Percentiles rank a stretch among this genome's conserved stretches.
phyloP scores from a whole-genome alignment of 1,139 yeast species.

The Yamadazyma mexicana region DNA sequence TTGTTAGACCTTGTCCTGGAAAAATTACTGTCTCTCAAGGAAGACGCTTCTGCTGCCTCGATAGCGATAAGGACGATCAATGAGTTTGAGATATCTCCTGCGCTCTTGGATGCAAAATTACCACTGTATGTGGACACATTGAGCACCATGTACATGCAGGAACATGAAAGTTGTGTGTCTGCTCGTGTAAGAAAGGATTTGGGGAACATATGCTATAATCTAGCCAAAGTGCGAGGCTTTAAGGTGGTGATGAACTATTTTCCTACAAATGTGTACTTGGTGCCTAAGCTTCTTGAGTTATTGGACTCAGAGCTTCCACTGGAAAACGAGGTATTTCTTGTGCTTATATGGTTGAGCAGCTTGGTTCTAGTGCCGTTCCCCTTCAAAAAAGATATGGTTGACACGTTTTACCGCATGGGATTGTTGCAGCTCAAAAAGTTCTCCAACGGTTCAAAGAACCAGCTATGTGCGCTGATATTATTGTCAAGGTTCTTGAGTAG shows the following conservation, averaged over 20 bases:
- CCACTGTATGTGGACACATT: conserved; percentile 30
- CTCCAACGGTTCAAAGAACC: conserved; percentile 31
- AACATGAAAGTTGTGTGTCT: neutral
- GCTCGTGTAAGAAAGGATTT: conserved; percentile 10
- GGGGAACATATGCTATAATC: conserved; percentile 48
- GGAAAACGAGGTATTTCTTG: conserved; percentile 61
- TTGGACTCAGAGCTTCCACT: conserved; percentile 12
- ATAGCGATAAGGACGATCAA: conserved; percentile 17
- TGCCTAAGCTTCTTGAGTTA: conserved; percentile 36
- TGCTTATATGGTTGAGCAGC: conserved; percentile 74
- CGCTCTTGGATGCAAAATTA: conserved; percentile 46
- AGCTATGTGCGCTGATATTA: conserved; percentile 34
- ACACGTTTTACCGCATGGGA: conserved; percentile 35
- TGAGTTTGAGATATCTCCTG: conserved; percentile 60
- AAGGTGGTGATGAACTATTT: conserved; percentile 60
- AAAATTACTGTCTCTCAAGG: neutral
- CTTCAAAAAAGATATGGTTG: conserved; percentile 38
- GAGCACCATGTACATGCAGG: conserved; percentile 25
- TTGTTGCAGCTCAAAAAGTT: conserved; percentile 22
- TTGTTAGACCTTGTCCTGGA: conserved; percentile 7
- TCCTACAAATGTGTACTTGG: conserved; percentile 55
- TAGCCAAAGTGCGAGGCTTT: conserved; percentile 66
- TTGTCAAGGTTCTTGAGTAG: conserved; percentile 38
- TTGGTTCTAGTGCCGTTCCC: conserved; percentile 72
- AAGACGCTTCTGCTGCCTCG: neutral